These are phyloP conservation scores for Thraustochytrium striatum DNA, from an alignment of 352 stramenopile genomes.

Conservation along the genomic window DNA sequence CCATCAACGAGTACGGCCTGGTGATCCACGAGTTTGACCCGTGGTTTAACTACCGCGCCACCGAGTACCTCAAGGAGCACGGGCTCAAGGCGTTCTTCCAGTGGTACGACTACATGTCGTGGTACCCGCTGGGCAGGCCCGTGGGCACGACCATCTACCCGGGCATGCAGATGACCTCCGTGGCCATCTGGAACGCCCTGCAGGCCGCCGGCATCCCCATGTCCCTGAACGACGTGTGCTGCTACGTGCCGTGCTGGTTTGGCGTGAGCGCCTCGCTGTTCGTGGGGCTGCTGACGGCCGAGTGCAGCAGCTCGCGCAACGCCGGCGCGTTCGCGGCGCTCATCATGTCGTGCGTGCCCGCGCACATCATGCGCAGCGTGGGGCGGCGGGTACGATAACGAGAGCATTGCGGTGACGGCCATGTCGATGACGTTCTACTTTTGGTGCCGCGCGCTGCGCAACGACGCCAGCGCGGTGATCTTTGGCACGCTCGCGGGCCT, in stretches of 20 bases:
- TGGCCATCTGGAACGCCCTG: constrained; percentile 43
- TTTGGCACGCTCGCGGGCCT: constrained; percentile 67
- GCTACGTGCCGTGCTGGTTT: constrained; percentile 48
- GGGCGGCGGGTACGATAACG: constrained; percentile 97
- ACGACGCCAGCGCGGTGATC: constrained; percentile 55
- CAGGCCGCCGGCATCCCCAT: constrained; percentile 26
- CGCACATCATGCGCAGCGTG: constrained; percentile 91
- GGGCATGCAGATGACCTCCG: constrained; percentile 55
- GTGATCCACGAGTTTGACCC: constrained; percentile 85
- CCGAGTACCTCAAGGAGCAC: constrained; percentile 87
- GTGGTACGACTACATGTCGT: constrained; percentile 86
- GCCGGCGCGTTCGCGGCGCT: constrained; percentile 78
- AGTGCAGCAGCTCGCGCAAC: constrained; percentile 54
- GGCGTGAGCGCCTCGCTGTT: constrained; percentile 44
- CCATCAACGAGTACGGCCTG: constrained; percentile 53
- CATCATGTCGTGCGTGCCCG: constrained; percentile 93
- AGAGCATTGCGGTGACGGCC: constrained; percentile 93
- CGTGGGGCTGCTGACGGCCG: constrained; percentile 39
- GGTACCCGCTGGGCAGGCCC: constrained; percentile 85
- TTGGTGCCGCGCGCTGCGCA: constrained; percentile 67
- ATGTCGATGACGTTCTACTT: constrained; percentile 95
- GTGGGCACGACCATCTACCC: constrained; percentile 89
- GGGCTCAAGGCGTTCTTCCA: constrained; percentile 92
- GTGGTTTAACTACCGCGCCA: constrained; percentile 98
- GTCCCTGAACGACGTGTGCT: constrained; percentile 63